phyloP scores from a whole-genome alignment of 2,329 filamentous ascomycete genomes.

The Polytolypa hystricis region DNA sequence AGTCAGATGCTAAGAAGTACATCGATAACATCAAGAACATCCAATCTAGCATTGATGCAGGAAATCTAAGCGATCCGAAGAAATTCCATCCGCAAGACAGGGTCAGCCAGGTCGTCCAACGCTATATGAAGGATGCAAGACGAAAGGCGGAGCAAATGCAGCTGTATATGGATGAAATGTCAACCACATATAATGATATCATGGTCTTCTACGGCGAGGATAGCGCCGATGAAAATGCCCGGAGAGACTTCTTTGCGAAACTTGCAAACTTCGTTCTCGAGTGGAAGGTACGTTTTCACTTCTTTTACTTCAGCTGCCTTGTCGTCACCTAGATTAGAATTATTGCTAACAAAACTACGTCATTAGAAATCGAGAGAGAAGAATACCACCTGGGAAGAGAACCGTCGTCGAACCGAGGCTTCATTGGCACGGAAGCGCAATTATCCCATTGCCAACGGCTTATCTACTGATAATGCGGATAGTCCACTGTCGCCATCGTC shows the following conservation, averaged over 20 bases:
- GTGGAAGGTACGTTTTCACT: constrained; percentile 57
- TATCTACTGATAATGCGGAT: constrained; percentile 30
- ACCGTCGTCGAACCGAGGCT: constrained; percentile 71
- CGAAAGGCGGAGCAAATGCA: constrained; percentile 94
- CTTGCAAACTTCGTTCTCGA: constrained; percentile 80
- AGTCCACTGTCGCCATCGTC: constrained; percentile 55
- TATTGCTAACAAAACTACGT: too few species aligned
- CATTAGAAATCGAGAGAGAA: constrained; percentile 80
- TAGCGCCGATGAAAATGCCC: constrained; percentile 77
- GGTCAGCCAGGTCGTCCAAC: constrained; percentile 79
- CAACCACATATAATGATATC: constrained; percentile 82
- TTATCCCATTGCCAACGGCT: constrained; percentile 53
- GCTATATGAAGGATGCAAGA: constrained; percentile 91
- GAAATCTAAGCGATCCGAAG: constrained; percentile 90
- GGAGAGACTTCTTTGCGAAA: constrained; percentile 91
- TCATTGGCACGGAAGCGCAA: constrained; percentile 76
- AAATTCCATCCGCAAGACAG: constrained; percentile 97
- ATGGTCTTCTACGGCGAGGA: constrained; percentile 97
- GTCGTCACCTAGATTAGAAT: too few species aligned
- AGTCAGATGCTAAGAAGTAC: constrained; percentile 77
- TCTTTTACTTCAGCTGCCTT: constrained; percentile 3
- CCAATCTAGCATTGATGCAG: constrained; percentile 80
- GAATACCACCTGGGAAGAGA: constrained; percentile 75
- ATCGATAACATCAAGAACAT: constrained; percentile 92
- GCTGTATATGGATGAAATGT: constrained; percentile 87